Evolutionary conservation across 1,284 basidiomycete genomes (phyloP).

Genomic region (Rhodotorula mucilaginosa): DNA sequence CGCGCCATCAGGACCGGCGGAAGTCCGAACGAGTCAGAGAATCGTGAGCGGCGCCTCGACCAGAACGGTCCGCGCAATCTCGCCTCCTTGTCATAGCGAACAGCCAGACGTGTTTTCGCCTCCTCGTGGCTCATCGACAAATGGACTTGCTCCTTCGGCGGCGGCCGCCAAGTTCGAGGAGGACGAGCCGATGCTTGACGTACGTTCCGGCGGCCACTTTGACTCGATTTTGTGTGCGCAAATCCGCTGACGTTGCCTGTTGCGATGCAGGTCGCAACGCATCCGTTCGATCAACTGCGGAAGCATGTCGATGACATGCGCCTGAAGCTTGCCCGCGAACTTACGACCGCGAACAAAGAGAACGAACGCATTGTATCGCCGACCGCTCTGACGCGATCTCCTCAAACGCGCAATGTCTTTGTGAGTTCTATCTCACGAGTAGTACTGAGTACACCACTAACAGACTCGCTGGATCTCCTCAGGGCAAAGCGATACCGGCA

Average conservation of each 20-base stretch:
- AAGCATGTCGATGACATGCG: constrained; percentile 28
- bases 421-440: background rate
- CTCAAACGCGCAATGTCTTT: constrained; percentile 35
- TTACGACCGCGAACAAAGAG: constrained; percentile 26
- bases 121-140: background rate
- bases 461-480: background rate
- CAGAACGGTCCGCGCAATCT: constrained; percentile 5
- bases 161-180: background rate
- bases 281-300: constrained; percentile 16
- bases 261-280: background rate
- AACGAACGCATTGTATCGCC: constrained; percentile 26
- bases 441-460: background rate
- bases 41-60: constrained; percentile 27
- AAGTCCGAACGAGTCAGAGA: background rate
- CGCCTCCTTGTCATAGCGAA: constrained; percentile 7
- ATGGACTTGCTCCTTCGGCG: background rate
- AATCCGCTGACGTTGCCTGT: background rate
- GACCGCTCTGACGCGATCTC: constrained; percentile 28
- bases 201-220: background rate
- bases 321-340: constrained; percentile 23
- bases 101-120: constrained; percentile 14
- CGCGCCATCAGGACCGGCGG: constrained; percentile 12
- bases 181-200: constrained; percentile 13
- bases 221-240: no score
- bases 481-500: constrained; percentile 7